phyloP scores from a whole-genome alignment of 2,329 filamentous ascomycete species.

The Juglanconis oblonga region DNA sequence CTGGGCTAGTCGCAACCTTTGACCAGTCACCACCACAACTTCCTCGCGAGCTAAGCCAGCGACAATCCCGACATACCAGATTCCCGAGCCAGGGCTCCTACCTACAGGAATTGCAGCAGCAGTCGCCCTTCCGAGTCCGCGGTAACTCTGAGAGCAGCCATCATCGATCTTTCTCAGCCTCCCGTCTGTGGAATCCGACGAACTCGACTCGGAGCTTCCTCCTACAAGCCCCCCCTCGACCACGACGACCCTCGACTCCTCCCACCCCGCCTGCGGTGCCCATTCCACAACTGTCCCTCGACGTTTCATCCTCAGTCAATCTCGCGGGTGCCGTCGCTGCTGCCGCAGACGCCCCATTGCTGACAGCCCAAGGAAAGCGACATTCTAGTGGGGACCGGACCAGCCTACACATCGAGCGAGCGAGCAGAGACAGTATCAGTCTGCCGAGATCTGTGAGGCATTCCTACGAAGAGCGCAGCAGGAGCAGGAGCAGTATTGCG shows the following conservation, averaged over 20 bases:
- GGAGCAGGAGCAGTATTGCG: slow-evolving; percentile 25
- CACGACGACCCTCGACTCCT: slow-evolving; percentile 52
- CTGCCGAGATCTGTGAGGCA: slow-evolving; percentile 52
- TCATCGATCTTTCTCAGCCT: slow-evolving; percentile 40
- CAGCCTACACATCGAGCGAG: slow-evolving; percentile 51
- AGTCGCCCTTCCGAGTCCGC: slow-evolving; percentile 44
- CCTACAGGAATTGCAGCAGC: slow-evolving; percentile 18
- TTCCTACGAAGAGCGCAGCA: slow-evolving; percentile 47
- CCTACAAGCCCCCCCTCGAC: slow-evolving; percentile 24
- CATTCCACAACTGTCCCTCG: slow-evolving; percentile 43
- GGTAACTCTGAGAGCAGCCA: slow-evolving; percentile 28
- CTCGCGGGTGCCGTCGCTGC: slow-evolving; percentile 36
- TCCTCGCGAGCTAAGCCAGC: slow-evolving; percentile 2
- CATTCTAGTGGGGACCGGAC: slow-evolving; percentile 42
- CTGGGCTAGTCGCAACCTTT: slow-evolving; percentile 22
- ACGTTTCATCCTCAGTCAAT: slow-evolving; percentile 35
- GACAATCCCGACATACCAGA: slow-evolving; percentile 20
- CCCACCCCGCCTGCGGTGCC: slow-evolving; percentile 48
- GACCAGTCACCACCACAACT: slow-evolving; percentile 11
- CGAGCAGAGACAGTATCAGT: slow-evolving; percentile 47
- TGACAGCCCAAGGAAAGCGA: slow-evolving; percentile 48
- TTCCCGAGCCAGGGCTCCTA: slow-evolving; percentile 20
- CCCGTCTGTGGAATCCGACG: slow-evolving; percentile 59
- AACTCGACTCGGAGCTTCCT: slow-evolving; percentile 53
- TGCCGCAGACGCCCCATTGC: slow-evolving; percentile 48